A percentile compares a stretch with the other conserved stretches of the same genome.
These are phyloP conservation scores for Fragaria ananassa DNA, from an alignment of 306 rosid genomes.

Conservation along the genomic window DNA sequence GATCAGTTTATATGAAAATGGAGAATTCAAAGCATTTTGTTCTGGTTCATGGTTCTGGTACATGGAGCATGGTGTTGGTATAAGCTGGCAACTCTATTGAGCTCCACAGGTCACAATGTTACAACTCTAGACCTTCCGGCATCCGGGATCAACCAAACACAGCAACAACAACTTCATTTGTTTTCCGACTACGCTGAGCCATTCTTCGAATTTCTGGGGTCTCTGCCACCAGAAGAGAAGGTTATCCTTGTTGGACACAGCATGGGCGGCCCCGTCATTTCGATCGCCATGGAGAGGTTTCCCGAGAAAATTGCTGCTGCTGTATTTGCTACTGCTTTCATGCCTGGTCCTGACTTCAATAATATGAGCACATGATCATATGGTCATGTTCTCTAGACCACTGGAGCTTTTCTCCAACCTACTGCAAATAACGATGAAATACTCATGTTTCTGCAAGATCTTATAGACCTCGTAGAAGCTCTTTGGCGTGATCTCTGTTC, in stretches of 20 bases:
- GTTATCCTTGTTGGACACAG: conserved; percentile 47
- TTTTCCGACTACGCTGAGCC: conserved; percentile 37
- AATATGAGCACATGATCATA: too few species aligned
- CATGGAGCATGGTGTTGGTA: conserved; percentile 76
- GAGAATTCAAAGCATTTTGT: conserved; percentile 31
- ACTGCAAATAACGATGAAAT: conserved; percentile 11
- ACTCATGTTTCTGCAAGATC: too few species aligned
- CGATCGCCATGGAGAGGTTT: conserved; percentile 41
- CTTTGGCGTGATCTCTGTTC: too few species aligned
- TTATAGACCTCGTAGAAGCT: too few species aligned
- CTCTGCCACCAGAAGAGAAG: conserved; percentile 26
- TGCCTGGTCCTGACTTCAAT: conserved; percentile 40
- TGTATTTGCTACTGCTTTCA: conserved; percentile 25
- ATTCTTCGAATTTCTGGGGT: conserved; percentile 29
- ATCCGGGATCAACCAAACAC: conserved; percentile 40
- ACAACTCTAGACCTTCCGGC: conserved; percentile 46
- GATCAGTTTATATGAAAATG: background rate
- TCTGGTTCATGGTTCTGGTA: conserved; percentile 50
- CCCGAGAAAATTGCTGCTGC: conserved; percentile 31
- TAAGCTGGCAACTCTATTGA: conserved; percentile 30
- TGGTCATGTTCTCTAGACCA: conserved; percentile 52
- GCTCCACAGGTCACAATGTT: conserved; percentile 37
- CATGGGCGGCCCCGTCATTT: conserved; percentile 32
- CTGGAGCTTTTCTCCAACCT: conserved; percentile 24
- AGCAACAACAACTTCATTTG: conserved; percentile 16